Percentiles rank a stretch among this genome's conserved stretches.
Conservation (phyloP, 352 stramenopile species). For the Pythium plurisporium region DNA sequence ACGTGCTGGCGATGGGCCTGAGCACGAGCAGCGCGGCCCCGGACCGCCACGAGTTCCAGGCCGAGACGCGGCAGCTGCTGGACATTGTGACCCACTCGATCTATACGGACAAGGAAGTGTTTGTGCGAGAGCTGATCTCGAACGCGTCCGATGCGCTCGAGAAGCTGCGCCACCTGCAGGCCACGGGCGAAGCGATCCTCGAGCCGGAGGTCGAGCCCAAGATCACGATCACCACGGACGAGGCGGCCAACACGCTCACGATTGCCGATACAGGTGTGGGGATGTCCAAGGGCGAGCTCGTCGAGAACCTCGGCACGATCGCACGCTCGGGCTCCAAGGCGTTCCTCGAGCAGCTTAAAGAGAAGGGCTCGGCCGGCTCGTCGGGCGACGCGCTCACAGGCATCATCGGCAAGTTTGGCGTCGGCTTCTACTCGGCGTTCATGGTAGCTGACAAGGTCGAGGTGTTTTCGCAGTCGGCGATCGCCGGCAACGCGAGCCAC, state of each 20-base stretch:
- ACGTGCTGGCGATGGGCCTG: slow-evolving; percentile 17
- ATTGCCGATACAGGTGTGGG: slow-evolving; percentile 98
- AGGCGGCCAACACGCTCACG: slow-evolving; percentile 93
- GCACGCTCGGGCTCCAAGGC: slow-evolving; percentile 96
- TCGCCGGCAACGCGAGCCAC: slow-evolving; percentile 41
- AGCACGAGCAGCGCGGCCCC: slow-evolving; percentile 8
- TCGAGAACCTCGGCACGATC: slow-evolving; percentile 98
- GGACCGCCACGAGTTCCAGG: slow-evolving; percentile 97
- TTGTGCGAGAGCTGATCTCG: slow-evolving; percentile 98
- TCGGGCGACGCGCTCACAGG: too few relatives aligned
- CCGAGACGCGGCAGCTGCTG: slow-evolving; percentile 93
- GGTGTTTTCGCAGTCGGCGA: slow-evolving; percentile 86
- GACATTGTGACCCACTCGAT: slow-evolving; percentile 99
- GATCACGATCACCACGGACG: slow-evolving; percentile 96
- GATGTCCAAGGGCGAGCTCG: slow-evolving; percentile 97
- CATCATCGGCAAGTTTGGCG: slow-evolving; percentile 99
- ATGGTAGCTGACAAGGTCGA: slow-evolving; percentile 98
- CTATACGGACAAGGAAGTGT: slow-evolving; percentile 99
- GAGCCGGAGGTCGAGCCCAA: slow-evolving; percentile 90
- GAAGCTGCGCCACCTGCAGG: slow-evolving; percentile 95
- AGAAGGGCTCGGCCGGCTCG: too few relatives aligned
- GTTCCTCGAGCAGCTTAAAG: slow-evolving; percentile 93
- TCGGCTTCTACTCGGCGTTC: slow-evolving; percentile 99
- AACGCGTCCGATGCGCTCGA: slow-evolving; percentile 99
- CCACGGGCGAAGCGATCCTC: slow-evolving; percentile 60